Evolutionary conservation across 2,329 filamentous ascomycete species (phyloP).

Genomic region (Xylariaceae sp.): DNA sequence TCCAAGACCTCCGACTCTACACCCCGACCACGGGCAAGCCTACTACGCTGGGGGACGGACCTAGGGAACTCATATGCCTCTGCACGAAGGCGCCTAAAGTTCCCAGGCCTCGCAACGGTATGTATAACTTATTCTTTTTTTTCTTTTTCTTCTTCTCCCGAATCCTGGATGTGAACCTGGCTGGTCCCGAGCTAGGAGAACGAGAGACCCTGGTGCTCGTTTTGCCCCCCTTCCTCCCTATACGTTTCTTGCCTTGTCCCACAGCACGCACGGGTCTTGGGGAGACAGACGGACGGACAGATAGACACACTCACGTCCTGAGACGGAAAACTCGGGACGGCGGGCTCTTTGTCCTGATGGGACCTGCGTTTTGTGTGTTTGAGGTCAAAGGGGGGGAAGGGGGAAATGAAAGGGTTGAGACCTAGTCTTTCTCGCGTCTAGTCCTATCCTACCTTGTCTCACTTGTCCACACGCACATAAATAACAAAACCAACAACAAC

Average conservation of each 20-base stretch:
- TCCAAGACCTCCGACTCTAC: constrained; percentile 40
- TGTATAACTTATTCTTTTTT: constrained; percentile 35
- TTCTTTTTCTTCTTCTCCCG: constrained; percentile 11
- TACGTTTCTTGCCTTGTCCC: constrained; percentile 4
- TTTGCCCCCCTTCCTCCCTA: constrained; percentile 12
- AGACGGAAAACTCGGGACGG: constrained; percentile 32
- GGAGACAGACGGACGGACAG: too few species aligned
- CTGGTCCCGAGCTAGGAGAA: constrained; percentile 4
- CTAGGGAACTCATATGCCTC: constrained; percentile 54
- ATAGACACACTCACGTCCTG: constrained; percentile 24
- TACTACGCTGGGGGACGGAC: constrained; percentile 18
- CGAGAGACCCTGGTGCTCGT: constrained; percentile 16
- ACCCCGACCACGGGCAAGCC: constrained; percentile 36
- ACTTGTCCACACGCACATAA: constrained; percentile 9
- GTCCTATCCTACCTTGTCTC: constrained; percentile 24
- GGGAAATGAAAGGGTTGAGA: constrained; percentile 31
- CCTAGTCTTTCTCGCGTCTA: constrained; percentile 8
- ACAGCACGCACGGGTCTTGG: constrained; percentile 13
- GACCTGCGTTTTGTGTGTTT: constrained; percentile 21
- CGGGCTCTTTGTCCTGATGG: constrained; percentile 29
- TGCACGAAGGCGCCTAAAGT: constrained; percentile 61
- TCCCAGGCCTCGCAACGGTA: constrained; percentile 62
- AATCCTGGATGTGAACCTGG: constrained; percentile 3
- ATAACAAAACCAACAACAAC: too few species aligned
- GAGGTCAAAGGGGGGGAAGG: constrained; percentile 21